These are phyloP conservation scores for Leptomonas pyrrhocoris DNA, from an alignment of 208 protist genomes.

Conservation along the genomic window DNA sequence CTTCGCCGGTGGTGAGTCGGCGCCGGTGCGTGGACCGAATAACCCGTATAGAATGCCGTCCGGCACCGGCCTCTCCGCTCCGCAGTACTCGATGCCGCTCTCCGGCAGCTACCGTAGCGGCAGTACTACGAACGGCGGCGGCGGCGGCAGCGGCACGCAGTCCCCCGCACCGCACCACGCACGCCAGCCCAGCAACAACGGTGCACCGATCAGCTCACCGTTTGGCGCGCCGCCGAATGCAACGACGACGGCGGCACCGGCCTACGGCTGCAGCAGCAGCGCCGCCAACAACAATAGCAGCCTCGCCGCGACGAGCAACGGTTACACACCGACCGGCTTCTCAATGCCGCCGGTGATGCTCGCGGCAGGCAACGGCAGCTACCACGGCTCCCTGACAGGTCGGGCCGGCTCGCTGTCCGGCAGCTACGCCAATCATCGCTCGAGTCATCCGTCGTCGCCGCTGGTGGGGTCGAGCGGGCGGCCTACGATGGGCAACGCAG, in stretches of 20 bases:
- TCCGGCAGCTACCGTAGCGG: conserved; percentile 20
- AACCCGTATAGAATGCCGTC: conserved; percentile 35
- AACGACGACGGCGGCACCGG: not conserved
- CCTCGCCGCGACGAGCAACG: conserved; percentile 12
- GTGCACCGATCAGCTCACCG: not conserved
- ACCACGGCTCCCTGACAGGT: not conserved
- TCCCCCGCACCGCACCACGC: conserved; percentile 9
- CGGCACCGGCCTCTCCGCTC: conserved; percentile 21
- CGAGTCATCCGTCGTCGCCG: conserved; percentile 13
- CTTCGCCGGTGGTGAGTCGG: conserved; percentile 21
- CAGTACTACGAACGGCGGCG: not conserved
- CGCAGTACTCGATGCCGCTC: conserved; percentile 18
- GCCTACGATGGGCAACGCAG: not conserved
- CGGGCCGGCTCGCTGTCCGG: conserved; percentile 7
- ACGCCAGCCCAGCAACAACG: conserved; percentile 10
- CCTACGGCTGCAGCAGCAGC: conserved; percentile 8
- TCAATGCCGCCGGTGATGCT: conserved; percentile 28
- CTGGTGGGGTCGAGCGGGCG: not conserved
- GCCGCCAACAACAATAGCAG: conserved; percentile 18
- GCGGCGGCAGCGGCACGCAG: conserved; percentile 16
- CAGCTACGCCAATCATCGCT: conserved; percentile 23
- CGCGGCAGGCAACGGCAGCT: conserved; percentile 1
- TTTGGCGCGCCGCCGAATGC: not conserved
- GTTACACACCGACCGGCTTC: conserved; percentile 51
- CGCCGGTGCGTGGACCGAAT: conserved; percentile 16